phyloP scores from a whole-genome alignment of 1,284 basidiomycete species.

The Boletus smithii region DNA sequence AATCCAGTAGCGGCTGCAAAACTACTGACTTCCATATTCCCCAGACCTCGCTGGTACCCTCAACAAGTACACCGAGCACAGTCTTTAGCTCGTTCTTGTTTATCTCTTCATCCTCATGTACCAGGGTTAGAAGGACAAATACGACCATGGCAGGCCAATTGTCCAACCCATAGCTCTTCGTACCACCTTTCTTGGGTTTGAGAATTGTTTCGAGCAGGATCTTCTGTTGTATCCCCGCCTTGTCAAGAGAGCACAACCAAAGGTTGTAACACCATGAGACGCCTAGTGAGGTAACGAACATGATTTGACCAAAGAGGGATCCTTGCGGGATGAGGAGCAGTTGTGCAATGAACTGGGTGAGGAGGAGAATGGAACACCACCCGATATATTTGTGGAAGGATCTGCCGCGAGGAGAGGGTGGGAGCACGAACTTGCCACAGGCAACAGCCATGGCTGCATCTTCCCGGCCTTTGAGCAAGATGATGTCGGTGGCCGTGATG shows the following conservation, averaged over 20 bases:
- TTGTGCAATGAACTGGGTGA: conserved; percentile 25
- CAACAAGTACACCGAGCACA: conserved; percentile 5
- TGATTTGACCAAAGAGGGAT: conserved; percentile 28
- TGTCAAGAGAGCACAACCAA: conserved; percentile 28
- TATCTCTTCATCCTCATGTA: conserved; percentile 7
- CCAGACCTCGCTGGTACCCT: conserved; percentile 9
- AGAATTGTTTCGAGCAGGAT: conserved; percentile 15
- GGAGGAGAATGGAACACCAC: conserved; percentile 21
- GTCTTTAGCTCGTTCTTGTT: not conserved
- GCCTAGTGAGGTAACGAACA: conserved; percentile 26
- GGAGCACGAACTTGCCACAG: conserved; percentile 19
- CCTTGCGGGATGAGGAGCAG: conserved; percentile 28
- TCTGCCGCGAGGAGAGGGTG: conserved; percentile 1
- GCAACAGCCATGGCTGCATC: conserved; percentile 25
- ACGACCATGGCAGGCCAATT: conserved; percentile 13
- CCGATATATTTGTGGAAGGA: conserved; percentile 15
- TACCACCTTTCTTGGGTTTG: not conserved
- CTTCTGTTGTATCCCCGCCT: conserved; percentile 27
- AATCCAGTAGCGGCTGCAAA: not conserved
- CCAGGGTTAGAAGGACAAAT: conserved; percentile 11
- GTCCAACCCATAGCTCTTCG: not conserved
- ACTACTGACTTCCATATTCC: conserved; percentile 5
- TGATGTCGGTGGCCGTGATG: conserved; percentile 8
- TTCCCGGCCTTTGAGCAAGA: conserved; percentile 22
- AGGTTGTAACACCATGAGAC: conserved; percentile 30